These are phyloP conservation scores for Colletotrichum higginsianum DNA, from an alignment of 2,329 filamentous ascomycete species.

Conservation along the genomic window DNA sequence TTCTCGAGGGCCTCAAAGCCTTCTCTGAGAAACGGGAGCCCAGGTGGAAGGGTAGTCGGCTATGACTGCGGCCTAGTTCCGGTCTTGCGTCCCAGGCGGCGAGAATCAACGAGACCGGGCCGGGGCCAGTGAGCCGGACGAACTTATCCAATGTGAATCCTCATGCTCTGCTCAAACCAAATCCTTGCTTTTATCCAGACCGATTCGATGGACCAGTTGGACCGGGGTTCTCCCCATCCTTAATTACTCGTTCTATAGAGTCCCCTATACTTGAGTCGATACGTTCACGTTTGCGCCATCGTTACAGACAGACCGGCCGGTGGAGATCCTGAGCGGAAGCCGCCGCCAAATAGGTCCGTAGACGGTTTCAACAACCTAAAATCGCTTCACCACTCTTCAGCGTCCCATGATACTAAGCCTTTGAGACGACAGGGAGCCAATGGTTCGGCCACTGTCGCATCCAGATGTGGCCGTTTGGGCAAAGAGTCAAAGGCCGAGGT, in stretches of 20 bases:
- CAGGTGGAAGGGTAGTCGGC: slow-evolving; percentile 48
- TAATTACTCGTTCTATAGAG: not conserved
- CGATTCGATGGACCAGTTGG: not conserved
- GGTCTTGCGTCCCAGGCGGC: not conserved
- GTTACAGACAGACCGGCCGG: not conserved
- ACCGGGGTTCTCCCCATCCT: slow-evolving; percentile 1
- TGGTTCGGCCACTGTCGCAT: slow-evolving; percentile 9
- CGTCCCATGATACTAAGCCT: not conserved
- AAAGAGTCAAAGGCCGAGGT: not conserved
- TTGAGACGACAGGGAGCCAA: slow-evolving; percentile 9
- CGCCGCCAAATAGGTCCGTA: slow-evolving; percentile 5
- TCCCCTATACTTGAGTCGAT: not conserved
- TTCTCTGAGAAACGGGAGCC: slow-evolving; percentile 50
- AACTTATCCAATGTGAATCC: slow-evolving; percentile 1
- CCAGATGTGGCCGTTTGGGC: not conserved
- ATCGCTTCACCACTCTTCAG: not conserved
- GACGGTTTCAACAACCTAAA: not conserved
- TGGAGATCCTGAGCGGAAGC: not conserved
- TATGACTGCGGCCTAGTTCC: slow-evolving; percentile 38
- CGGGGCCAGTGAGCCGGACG: slow-evolving; percentile 5
- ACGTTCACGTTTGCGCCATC: not conserved
- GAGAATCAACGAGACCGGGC: not conserved
- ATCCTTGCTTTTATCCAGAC: slow-evolving; percentile 9
- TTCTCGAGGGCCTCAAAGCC: slow-evolving; percentile 48
- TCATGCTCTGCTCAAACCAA: not conserved